phyloP scores from a whole-genome alignment of 345 rosid genomes.

The Punica granatum region DNA sequence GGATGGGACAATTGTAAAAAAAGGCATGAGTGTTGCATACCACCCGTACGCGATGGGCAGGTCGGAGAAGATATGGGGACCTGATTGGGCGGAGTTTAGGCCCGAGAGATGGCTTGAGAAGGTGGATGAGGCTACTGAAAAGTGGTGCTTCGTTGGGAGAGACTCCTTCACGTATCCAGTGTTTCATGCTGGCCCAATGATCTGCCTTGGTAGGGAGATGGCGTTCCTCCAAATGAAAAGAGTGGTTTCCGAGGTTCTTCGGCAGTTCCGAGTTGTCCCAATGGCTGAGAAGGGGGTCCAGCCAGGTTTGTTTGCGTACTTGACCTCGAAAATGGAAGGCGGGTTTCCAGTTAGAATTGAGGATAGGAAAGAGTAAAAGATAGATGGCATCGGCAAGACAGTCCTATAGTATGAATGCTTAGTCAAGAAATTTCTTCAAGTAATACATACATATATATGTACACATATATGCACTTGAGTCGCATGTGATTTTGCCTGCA shows the following conservation, averaged over 20 bases:
- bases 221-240: conserved; percentile 39
- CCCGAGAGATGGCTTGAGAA: conserved; percentile 36
- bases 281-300: conserved; percentile 16
- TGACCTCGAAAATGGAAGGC: conserved; percentile 46
- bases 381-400: too few species aligned
- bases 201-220: conserved; percentile 42
- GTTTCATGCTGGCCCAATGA: conserved; percentile 40
- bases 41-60: conserved; percentile 46
- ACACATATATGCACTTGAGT: too few species aligned
- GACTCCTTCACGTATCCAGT: conserved; percentile 29
- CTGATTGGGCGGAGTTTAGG: conserved; percentile 32
- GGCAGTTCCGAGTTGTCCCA: conserved; percentile 39
- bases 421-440: too few species aligned
- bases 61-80: conserved; percentile 36
- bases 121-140: conserved; percentile 21
- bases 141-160: conserved; percentile 24
- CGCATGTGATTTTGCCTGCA: too few species aligned
- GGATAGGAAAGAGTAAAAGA: conserved; percentile 11
- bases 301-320: conserved; percentile 2
- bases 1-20: conserved; percentile 30
- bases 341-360: conserved; percentile 43
- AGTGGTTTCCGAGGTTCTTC: conserved; percentile 25
- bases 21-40: conserved; percentile 26
- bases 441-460: too few species aligned
- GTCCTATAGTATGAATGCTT: too few species aligned